A percentile compares a stretch with the other conserved stretches of the same genome.
These are phyloP conservation scores for Oryza australiensis DNA, from an alignment of 176 grass and related monocot genomes.

Conservation along the genomic window DNA sequence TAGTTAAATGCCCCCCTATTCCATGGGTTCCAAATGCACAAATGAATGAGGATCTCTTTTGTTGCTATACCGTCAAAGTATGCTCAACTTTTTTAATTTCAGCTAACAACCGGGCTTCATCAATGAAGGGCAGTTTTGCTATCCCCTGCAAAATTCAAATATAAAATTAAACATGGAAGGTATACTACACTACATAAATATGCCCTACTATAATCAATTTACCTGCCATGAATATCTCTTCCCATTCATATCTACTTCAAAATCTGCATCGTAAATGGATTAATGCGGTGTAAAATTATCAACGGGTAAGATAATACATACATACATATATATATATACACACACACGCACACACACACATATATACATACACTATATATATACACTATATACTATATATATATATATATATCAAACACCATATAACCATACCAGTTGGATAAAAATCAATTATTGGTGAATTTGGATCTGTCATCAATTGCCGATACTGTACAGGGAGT, in stretches of 20 bases:
- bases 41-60: conserved; percentile 10
- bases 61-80: conserved; percentile 74
- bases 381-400: too few species aligned
- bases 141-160: conserved; percentile 64
- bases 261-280: conserved; percentile 59
- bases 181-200: conserved; percentile 25
- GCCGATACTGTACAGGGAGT: conserved; percentile 76
- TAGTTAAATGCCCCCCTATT: too few species aligned
- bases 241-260: conserved; percentile 99
- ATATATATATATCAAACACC: background rate
- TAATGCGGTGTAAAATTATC: conserved; percentile 9
- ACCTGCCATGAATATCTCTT: conserved; percentile 99
- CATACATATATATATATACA: too few species aligned
- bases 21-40: conserved; percentile 17
- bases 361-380: too few species aligned
- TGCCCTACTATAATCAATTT: conserved; percentile 10
- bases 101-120: conserved; percentile 79
- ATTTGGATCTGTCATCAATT: conserved; percentile 71
- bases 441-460: conserved; percentile 98
- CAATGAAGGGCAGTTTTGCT: conserved; percentile 95
- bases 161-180: conserved; percentile 33
- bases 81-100: conserved; percentile 94
- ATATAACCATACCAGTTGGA: conserved; percentile 67
- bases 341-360: too few species aligned
- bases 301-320: conserved; percentile 11